Percentiles rank a stretch among this genome's conserved stretches.
phyloP scores from a whole-genome alignment of 768 basidiomycete genomes.

The Pisolithus sp. region DNA sequence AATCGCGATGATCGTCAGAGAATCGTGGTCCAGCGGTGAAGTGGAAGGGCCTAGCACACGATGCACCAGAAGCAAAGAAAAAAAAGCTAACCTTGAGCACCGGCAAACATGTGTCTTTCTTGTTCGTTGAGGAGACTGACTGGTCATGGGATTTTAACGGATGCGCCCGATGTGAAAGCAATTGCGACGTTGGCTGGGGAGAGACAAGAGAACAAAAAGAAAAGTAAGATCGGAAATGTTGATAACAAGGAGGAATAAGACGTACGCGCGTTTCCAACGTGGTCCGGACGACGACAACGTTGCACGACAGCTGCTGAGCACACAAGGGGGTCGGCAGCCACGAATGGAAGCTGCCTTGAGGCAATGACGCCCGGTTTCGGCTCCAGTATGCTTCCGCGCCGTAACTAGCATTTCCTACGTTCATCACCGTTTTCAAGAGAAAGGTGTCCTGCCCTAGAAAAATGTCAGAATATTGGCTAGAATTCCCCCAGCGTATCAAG shows the following conservation, averaged over 20 bases:
- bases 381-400: conserved; percentile 2
- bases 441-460: background rate
- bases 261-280: conserved; percentile 65
- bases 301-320: conserved; percentile 33
- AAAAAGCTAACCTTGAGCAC: conserved; percentile 42
- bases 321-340: conserved; percentile 54
- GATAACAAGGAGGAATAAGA: conserved; percentile 19
- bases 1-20: conserved; percentile 11
- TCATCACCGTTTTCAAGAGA: conserved; percentile 5
- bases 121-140: conserved; percentile 52
- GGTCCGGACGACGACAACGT: conserved; percentile 35
- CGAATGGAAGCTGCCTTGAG: conserved; percentile 49
- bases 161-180: conserved; percentile 12
- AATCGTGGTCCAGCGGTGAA: conserved; percentile 4
- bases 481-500: too few relatives aligned
- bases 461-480: background rate
- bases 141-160: conserved; percentile 43
- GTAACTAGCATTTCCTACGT: conserved; percentile 6
- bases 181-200: conserved; percentile 17
- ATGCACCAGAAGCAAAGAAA: conserved; percentile 15
- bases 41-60: conserved; percentile 11
- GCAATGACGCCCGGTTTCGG: conserved; percentile 17
- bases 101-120: conserved; percentile 46
- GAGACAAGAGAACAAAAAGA: conserved; percentile 23
- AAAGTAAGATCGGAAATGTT: conserved; percentile 27